Percentiles rank a stretch among this genome's conserved stretches.
These are phyloP conservation scores for Dactylellina parvicollis DNA, from an alignment of 2,329 filamentous ascomycete species.

Conservation along the genomic window DNA sequence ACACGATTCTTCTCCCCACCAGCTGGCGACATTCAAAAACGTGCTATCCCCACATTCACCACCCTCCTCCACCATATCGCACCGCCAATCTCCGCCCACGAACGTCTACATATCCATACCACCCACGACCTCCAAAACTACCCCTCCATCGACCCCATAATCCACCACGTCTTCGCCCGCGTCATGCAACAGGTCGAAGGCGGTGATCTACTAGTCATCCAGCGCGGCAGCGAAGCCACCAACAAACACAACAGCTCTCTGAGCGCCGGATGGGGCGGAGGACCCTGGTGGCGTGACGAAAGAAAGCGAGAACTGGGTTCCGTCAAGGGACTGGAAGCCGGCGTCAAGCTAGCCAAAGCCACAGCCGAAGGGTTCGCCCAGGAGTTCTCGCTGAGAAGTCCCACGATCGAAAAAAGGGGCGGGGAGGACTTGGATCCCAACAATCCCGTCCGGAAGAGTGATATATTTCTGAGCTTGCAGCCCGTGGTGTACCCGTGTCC, in stretches of 20 bases:
- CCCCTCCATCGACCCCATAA: constrained; percentile 89
- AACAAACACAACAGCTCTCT: constrained; percentile 70
- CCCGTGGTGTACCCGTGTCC: constrained; percentile 72
- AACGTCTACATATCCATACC: constrained; percentile 95
- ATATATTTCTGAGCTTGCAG: constrained; percentile 96
- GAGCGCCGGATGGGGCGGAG: constrained; percentile 80
- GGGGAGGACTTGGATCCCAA: constrained; percentile 68
- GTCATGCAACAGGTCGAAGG: constrained; percentile 99
- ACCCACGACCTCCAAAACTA: constrained; percentile 96
- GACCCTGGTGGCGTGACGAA: constrained; percentile 88
- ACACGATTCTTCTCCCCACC: constrained; percentile 45
- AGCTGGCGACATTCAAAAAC: constrained; percentile 87
- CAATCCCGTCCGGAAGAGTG: constrained; percentile 89
- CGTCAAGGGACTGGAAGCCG: constrained; percentile 82
- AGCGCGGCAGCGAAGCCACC: constrained; percentile 86
- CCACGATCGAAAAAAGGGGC: constrained; percentile 67
- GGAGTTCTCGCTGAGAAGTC: constrained; percentile 74
- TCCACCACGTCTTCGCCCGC: constrained; percentile 88
- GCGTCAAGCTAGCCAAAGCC: constrained; percentile 88
- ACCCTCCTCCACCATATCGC: constrained; percentile 94
- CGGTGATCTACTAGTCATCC: constrained; percentile 90
- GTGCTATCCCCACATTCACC: constrained; percentile 92
- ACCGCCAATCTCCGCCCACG: constrained; percentile 94
- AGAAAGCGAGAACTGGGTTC: constrained; percentile 77
- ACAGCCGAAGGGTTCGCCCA: constrained; percentile 86